Evolutionary conservation across 2,329 filamentous ascomycete species (phyloP).

Genomic region (Pezicula carpinea): DNA sequence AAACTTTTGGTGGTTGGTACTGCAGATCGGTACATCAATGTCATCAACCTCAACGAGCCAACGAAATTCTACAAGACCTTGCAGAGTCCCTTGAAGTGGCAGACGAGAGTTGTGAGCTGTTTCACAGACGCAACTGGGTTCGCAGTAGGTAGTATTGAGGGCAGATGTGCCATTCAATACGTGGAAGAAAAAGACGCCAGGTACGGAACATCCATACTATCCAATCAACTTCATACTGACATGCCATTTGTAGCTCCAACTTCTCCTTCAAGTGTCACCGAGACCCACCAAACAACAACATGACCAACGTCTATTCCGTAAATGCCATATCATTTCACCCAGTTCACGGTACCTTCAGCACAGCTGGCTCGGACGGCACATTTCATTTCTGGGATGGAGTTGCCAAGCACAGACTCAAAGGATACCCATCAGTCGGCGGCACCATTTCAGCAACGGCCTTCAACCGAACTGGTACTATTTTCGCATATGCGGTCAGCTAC

Average conservation of each 20-base stretch:
- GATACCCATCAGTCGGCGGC: conserved; percentile 78
- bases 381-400: conserved; percentile 98
- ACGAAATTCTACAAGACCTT: conserved; percentile 93
- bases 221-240: conserved; percentile 7
- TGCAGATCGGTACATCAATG: conserved; percentile 93
- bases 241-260: conserved; percentile 57
- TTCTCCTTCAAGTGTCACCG: conserved; percentile 99
- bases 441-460: conserved; percentile 91
- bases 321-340: conserved; percentile 99
- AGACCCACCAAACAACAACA: conserved; percentile 68
- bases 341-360: conserved; percentile 95
- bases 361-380: conserved; percentile 89
- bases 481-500: conserved; percentile 88
- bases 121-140: conserved; percentile 90
- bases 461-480: conserved; percentile 78
- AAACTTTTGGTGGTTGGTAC: conserved; percentile 88
- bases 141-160: conserved; percentile 93
- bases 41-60: conserved; percentile 85
- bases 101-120: conserved; percentile 91
- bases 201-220: conserved; percentile 36
- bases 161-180: conserved; percentile 96
- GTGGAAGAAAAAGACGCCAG: conserved; percentile 89
- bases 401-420: conserved; percentile 83
- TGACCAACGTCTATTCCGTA: conserved; percentile 87
- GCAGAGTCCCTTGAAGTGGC: conserved; percentile 96